Evolutionary conservation across 768 basidiomycete species (phyloP), one percentile per base, ranked within the genome.

Genomic region (Albatrellus ellisii): DNA sequence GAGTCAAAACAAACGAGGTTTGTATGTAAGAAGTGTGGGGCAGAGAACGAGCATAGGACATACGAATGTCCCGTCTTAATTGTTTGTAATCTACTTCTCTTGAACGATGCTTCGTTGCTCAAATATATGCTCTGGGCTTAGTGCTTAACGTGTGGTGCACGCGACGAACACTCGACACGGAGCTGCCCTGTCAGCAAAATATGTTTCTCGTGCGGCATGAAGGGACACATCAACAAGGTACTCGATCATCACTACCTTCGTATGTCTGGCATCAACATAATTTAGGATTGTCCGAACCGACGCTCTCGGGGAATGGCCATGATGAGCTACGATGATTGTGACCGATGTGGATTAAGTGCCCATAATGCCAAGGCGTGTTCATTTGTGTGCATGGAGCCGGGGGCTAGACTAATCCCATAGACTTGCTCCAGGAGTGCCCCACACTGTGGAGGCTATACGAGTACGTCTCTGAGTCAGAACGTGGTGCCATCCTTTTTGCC

Each of bases 131-230:
- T 36, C 21, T 44, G 18, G 24, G 22, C 45, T 14, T 41, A 88
- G 86, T 89, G 86, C 55, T 56, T 82, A 44, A 86, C 79, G 20
- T 89, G 86, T 54, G 86, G 86, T 44, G 81, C 70, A 24, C 74
- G 79, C 38, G 73, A 88, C 52, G 85, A 88, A 46, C 86, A 89
- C 58, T 64, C 68, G 3, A 86, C 86, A 14, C 67, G 77, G 29
- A 74, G 75, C 39, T 89, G 85, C 59, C 83, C 85, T 2, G 79
- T 85, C 46, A 77, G 75, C 59, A 87, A 87, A 58, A 76, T 71
- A 0, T 89, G 86, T 53, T 88, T 75, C 52, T 70, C 66, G 3
- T 89, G 86, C 51, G 81, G 81, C 12, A 84, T 85, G 81, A 83
- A 81, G 55, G 86, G 86, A 2, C 85, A 87, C 53, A 72, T 86